A percentile compares a stretch with the other conserved stretches of the same genome.
These are phyloP conservation scores for Fusarium sambucinum DNA, from an alignment of 2,329 filamentous ascomycete genomes.

Conservation along the genomic window DNA sequence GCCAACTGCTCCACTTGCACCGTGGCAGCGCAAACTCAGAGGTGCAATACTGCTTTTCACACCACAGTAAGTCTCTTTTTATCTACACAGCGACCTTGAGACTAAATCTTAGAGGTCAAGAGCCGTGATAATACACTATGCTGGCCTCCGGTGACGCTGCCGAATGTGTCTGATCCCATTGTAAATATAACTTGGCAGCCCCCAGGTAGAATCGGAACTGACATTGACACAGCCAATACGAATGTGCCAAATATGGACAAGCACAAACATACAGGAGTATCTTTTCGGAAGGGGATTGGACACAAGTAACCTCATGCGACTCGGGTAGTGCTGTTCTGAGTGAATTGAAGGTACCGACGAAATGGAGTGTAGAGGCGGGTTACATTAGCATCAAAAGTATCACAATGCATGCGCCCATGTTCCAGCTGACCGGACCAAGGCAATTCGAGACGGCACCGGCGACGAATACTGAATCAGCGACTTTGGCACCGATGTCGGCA, in stretches of 20 bases:
- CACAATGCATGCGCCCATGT: slow-evolving; percentile 7
- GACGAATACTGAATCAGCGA: neutral
- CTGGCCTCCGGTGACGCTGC: neutral
- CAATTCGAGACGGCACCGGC: neutral
- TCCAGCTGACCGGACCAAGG: neutral
- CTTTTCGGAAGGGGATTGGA: neutral
- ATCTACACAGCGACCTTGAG: neutral
- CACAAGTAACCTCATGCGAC: neutral
- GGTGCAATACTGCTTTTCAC: neutral
- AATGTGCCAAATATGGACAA: neutral
- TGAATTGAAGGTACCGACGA: neutral
- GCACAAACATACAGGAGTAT: slow-evolving; percentile 2
- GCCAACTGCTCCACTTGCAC: neutral
- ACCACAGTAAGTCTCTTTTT: neutral
- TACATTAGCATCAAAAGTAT: neutral
- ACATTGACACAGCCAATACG: neutral
- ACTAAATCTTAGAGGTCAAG: neutral
- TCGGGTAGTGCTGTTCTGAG: neutral
- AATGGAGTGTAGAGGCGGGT: accelerated
- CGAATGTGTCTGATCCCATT: neutral
- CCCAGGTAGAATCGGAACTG: accelerated
- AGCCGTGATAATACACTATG: neutral
- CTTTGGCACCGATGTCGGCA: neutral
- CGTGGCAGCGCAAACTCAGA: neutral
- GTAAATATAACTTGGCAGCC: neutral